phyloP scores from a whole-genome alignment of 345 rosid genomes.

The Odontarrhena argentea region DNA sequence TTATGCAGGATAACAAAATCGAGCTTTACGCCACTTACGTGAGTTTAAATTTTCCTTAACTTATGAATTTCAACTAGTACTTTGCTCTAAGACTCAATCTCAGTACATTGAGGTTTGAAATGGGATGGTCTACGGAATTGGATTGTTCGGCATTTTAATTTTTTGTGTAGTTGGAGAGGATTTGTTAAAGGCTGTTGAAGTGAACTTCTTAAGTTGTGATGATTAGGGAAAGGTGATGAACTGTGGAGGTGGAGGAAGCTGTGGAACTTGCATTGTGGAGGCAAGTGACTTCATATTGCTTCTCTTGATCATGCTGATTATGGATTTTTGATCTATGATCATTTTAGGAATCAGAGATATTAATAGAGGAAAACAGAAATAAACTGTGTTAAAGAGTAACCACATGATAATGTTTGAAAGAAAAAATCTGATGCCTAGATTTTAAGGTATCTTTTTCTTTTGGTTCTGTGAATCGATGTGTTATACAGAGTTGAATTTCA shows the following conservation, averaged over 20 bases:
- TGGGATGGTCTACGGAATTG: background rate
- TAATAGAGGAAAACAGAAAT: background rate
- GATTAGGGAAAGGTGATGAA: conserved; percentile 87
- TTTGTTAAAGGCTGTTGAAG: conserved; percentile 8
- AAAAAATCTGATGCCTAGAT: background rate
- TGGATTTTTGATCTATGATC: background rate
- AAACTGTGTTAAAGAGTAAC: background rate
- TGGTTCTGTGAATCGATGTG: background rate
- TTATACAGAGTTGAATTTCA: background rate
- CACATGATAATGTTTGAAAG: background rate
- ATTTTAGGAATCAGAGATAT: background rate
- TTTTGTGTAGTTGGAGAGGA: background rate
- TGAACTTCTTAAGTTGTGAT: conserved; percentile 2
- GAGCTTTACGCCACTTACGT: conserved; percentile 89
- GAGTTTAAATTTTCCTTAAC: conserved; percentile 33
- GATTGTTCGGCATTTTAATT: background rate
- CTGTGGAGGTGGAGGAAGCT: conserved; percentile 94
- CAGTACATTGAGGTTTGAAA: background rate
- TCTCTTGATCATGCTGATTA: background rate
- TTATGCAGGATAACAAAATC: conserved; percentile 77
- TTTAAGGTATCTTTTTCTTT: background rate
- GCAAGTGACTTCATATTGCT: conserved; percentile 38
- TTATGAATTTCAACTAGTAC: background rate
- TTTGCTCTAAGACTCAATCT: background rate
- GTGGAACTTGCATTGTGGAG: conserved; percentile 96